Evolutionary conservation across 2,329 filamentous ascomycete species (phyloP).

Genomic region (Neurospora crassa): DNA sequence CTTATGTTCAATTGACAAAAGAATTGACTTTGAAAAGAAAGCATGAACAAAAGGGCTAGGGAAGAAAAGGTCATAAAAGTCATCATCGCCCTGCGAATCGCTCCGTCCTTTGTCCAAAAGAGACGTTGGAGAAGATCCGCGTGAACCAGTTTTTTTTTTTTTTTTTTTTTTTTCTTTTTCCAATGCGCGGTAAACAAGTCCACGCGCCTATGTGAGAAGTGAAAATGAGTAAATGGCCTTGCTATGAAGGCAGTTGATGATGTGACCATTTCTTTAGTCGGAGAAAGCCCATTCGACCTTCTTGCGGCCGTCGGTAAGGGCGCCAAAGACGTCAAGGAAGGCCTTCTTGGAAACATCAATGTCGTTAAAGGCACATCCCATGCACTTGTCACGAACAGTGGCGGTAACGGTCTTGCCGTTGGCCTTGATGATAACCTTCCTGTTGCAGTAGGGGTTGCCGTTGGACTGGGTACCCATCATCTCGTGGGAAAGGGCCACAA

Average conservation of each 20-base stretch:
- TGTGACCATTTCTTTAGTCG: constrained; percentile 6
- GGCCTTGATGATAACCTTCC: constrained; percentile 53
- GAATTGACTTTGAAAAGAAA: neutral
- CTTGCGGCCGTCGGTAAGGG: constrained; percentile 33
- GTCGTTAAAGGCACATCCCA: constrained; percentile 46
- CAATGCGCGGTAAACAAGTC: neutral
- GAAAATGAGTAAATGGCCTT: neutral
- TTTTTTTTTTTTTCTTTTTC: neutral
- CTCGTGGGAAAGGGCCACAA: constrained; percentile 58
- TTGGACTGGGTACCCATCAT: constrained; percentile 59
- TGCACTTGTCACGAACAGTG: constrained; percentile 65
- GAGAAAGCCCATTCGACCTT: constrained; percentile 38
- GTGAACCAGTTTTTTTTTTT: neutral
- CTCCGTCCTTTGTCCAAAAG: neutral
- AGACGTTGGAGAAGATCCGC: neutral
- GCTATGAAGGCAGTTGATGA: neutral
- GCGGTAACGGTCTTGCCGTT: constrained; percentile 50
- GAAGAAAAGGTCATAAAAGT: neutral
- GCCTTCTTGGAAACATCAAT: constrained; percentile 53
- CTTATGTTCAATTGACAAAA: neutral
- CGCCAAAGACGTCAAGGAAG: constrained; percentile 43
- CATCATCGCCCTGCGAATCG: neutral
- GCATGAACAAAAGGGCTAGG: constrained; percentile 2
- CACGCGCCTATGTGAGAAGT: neutral
- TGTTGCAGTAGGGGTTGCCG: constrained; percentile 60